These are phyloP conservation scores for Logfia minima DNA, from an alignment of 129 eudicot genomes.

Conservation along the genomic window DNA sequence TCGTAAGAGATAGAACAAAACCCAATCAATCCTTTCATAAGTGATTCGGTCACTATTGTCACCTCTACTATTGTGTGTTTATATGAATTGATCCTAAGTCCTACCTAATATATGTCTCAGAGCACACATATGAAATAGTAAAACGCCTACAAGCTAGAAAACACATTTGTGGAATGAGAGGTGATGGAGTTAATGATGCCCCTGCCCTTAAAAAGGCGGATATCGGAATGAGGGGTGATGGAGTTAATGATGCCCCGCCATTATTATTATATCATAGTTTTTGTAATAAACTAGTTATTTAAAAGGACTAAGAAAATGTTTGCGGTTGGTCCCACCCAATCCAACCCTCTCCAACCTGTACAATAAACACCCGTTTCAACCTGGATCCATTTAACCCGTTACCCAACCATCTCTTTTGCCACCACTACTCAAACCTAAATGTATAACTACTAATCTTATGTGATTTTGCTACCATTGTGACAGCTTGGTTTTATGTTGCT, in stretches of 20 bases:
- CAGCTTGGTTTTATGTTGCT: slow-evolving; percentile 92
- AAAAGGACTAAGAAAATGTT: not conserved
- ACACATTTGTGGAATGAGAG: slow-evolving; percentile 35
- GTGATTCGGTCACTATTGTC: not conserved
- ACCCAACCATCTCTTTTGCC: not conserved
- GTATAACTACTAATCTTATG: not conserved
- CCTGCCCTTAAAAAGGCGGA: slow-evolving; percentile 22
- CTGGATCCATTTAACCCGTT: not conserved
- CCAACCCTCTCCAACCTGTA: not conserved
- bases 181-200: slow-evolving; percentile 30
- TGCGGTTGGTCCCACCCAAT: not conserved
- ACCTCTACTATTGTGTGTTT: slow-evolving; percentile 2
- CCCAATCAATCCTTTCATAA: not conserved
- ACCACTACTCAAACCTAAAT: not conserved
- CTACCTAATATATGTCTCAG: slow-evolving; percentile 1
- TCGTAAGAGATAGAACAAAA: not conserved
- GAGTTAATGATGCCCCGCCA: too few species aligned
- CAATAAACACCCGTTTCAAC: not conserved
- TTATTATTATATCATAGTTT: too few species aligned
- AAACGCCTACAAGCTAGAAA: slow-evolving; percentile 30
- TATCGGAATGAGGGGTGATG: too few species aligned
- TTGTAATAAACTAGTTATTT: too few species aligned
- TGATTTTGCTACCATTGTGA: slow-evolving; percentile 13
- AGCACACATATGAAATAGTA: slow-evolving; percentile 31
- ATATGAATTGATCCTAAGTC: not conserved